Conservation (phyloP, 495 filamentous ascomycete genomes). For the Mycothermus thermophilus region DNA sequence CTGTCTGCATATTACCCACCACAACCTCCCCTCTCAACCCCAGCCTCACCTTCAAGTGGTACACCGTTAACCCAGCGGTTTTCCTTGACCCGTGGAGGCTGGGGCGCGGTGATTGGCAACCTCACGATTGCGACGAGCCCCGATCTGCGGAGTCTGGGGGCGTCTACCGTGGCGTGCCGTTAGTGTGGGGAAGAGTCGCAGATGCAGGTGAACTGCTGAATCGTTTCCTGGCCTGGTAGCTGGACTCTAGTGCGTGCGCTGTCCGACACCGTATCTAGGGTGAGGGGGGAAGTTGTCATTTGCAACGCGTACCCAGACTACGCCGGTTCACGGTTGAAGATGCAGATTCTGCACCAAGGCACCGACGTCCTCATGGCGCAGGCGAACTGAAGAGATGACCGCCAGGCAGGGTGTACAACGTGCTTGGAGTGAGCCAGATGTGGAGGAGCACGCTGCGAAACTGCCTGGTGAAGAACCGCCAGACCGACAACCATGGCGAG, state of each 20-base stretch:
- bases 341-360: constrained; percentile 44
- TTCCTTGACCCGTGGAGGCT: constrained; percentile 27
- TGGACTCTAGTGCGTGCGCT: too few relatives aligned
- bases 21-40: too few relatives aligned
- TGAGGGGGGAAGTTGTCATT: constrained; percentile 24
- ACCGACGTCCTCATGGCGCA: constrained; percentile 31
- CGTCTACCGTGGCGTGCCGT: constrained; percentile 44
- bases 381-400: constrained; percentile 34
- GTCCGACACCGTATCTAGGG: too few relatives aligned
- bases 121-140: constrained; percentile 46
- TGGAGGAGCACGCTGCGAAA: constrained; percentile 20
- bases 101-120: constrained; percentile 34
- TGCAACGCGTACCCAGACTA: constrained; percentile 35
- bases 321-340: constrained; percentile 34
- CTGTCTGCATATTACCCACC: constrained; percentile 35
- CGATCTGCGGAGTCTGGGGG: constrained; percentile 40
- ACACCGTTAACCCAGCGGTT: constrained; percentile 21
- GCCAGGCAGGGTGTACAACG: constrained; percentile 41
- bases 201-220: constrained; percentile 24
- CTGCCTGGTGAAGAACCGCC: constrained; percentile 23
- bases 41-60: too few relatives aligned
- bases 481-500: constrained; percentile 25
- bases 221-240: background rate
- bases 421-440: constrained; percentile 26
- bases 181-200: constrained; percentile 27